Conservation (phyloP, 306 rosid genomes). For the Nissolia schottii region DNA sequence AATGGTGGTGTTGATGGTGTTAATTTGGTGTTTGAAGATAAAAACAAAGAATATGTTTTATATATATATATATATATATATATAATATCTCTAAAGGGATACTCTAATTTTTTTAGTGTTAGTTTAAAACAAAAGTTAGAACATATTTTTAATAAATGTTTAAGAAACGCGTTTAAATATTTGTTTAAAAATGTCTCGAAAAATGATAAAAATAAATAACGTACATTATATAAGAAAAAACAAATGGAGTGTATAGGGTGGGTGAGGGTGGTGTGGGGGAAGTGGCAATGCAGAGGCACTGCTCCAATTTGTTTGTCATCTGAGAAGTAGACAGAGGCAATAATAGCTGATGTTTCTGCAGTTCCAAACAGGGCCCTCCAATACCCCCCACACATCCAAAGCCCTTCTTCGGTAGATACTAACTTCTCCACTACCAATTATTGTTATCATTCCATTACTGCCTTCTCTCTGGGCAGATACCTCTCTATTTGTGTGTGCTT, state of each 20-base stretch:
- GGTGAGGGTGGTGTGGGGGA: conserved; percentile 30
- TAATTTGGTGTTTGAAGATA: neutral
- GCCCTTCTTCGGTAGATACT: conserved; percentile 24
- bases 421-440: conserved; percentile 50
- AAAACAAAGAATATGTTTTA: too few relatives aligned
- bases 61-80: too few relatives aligned
- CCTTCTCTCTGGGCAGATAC: conserved; percentile 18
- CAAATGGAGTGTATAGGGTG: conserved; percentile 21
- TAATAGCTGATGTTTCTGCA: conserved; percentile 62
- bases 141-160: too few relatives aligned
- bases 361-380: conserved; percentile 49
- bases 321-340: conserved; percentile 65
- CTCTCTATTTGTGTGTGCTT: conserved; percentile 14
- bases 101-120: too few relatives aligned
- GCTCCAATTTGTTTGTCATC: conserved; percentile 41
- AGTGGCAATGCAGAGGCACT: conserved; percentile 36
- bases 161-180: too few relatives aligned
- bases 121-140: too few relatives aligned
- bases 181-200: too few relatives aligned
- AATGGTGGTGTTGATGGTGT: neutral
- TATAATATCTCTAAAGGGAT: too few relatives aligned
- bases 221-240: neutral
- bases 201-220: too few relatives aligned
- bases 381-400: conserved; percentile 22
- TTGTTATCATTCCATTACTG: conserved; percentile 45